Evolutionary conservation across 1,284 basidiomycete species (phyloP).

Genomic region (Fomitiporia mediterranea): DNA sequence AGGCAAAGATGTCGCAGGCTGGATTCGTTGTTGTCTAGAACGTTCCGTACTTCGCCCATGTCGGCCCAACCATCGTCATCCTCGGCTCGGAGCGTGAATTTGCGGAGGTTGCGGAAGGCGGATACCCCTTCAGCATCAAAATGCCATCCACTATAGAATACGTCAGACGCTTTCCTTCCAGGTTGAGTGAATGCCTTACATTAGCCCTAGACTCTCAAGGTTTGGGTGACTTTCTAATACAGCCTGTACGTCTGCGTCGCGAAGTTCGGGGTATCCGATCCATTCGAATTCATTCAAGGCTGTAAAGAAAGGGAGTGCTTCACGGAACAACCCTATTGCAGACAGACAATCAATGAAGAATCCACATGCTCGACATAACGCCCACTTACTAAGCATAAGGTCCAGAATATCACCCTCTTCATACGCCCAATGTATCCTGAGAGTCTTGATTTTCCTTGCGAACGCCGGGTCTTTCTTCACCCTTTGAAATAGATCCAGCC

Average conservation of each 20-base stretch:
- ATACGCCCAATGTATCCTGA: conserved; percentile 61
- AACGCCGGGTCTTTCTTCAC: conserved; percentile 57
- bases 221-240: conserved; percentile 48
- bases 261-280: conserved; percentile 66
- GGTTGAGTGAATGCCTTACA: conserved; percentile 33
- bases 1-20: conserved; percentile 60
- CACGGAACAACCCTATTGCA: conserved; percentile 48
- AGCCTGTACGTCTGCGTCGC: conserved; percentile 54
- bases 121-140: conserved; percentile 65
- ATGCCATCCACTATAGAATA: conserved; percentile 49
- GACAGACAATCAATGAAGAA: background rate
- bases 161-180: background rate
- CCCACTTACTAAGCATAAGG: conserved; percentile 49
- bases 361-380: background rate
- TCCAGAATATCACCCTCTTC: conserved; percentile 63
- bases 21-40: conserved; percentile 51
- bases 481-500: conserved; percentile 58
- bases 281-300: conserved; percentile 60
- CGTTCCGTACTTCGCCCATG: conserved; percentile 60
- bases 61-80: conserved; percentile 65
- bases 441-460: conserved; percentile 49
- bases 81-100: conserved; percentile 61
- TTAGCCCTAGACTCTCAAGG: conserved; percentile 52
- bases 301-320: conserved; percentile 55
- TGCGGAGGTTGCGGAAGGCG: conserved; percentile 50